Evolutionary conservation across 1,139 yeast genomes (phyloP), one percentile per base, ranked within the genome.

Genomic region (Keqinozyma sinolaborantium): DNA sequence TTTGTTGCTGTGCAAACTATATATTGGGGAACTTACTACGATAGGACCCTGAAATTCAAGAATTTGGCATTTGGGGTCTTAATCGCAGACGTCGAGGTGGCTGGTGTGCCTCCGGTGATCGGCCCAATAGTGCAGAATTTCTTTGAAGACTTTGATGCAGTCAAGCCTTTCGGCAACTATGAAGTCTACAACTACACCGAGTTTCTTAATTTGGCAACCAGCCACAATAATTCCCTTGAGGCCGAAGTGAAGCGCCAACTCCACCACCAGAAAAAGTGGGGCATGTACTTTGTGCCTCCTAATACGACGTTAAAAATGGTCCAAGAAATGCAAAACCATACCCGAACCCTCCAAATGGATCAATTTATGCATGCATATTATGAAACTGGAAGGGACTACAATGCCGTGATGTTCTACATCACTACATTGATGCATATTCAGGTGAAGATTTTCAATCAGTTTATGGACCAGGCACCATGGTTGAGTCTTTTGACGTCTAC

Each of bases 341-440:
- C n/a, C n/a, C n/a, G n/a, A n/a, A 53, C 57, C 2, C 34, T 56
- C 19, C 29, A 33, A 2, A 14, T 30, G 5, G 34, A 32, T 3
- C 29, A 39, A 6, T 33, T 56, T 11, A 34, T 60, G 36, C 53
- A 53, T 25, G 47, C 50, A 4, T 51, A 54, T 23, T 57, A 50
- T 34, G 65, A 59, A 33, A 55, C 65, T 0, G 67, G 65, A 2
- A 40, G 62, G 11, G 63, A 61, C 35, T 53, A 48, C 36, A 59
- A 59, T 37, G 60, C 60, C 2, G 50, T 58, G 25, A 35, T 43
- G 26, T 51, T 52, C 26, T 50, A 50, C 26, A 40, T 59, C 18
- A 29, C 39, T 4, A 28, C 51, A 3, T 28, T 58, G 6, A 31
- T 53, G 20, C 46, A 44, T 20, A 35, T 30, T 12, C 40, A 56